Conservation (phyloP, 2,329 filamentous ascomycete species). For the Metarhizium brunneum region DNA sequence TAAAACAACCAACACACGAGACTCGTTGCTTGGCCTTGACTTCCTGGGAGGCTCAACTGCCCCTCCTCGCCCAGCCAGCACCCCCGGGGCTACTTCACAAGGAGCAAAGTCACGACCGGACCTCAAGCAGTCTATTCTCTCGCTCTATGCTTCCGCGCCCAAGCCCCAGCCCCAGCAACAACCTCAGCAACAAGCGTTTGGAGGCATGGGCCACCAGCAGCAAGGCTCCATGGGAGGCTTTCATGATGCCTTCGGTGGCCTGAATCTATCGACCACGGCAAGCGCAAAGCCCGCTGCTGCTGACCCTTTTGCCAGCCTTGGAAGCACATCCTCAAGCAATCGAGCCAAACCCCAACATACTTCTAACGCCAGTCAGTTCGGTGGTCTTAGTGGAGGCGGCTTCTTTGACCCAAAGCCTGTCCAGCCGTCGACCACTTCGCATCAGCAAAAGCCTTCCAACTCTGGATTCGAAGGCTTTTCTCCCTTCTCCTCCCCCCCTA, state of each 20-base stretch:
- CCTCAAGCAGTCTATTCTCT: conserved; percentile 93
- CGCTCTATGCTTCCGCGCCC: conserved; percentile 78
- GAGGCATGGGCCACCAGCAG: conserved; percentile 50
- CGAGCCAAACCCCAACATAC: conserved; percentile 22
- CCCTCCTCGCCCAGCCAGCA: conserved; percentile 75
- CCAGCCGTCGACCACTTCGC: conserved; percentile 40
- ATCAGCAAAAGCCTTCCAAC: conserved; percentile 42
- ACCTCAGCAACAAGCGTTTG: conserved; percentile 42
- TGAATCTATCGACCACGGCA: conserved; percentile 33
- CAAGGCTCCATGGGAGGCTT: conserved; percentile 50
- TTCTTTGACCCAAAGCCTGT: conserved; percentile 75
- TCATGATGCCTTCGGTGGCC: conserved; percentile 60
- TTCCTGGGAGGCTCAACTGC: conserved; percentile 73
- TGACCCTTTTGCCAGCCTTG: conserved; percentile 55
- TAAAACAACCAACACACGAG: conserved; percentile 63
- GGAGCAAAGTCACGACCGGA: conserved; percentile 73
- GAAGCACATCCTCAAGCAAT: conserved; percentile 24
- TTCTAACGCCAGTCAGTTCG: conserved; percentile 34
- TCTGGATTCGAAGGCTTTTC: conserved; percentile 61
- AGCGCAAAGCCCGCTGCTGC: conserved; percentile 31
- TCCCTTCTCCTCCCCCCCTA: conserved; percentile 41
- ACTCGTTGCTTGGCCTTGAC: conserved; percentile 85
- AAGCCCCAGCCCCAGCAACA: conserved; percentile 55
- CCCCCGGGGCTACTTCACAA: conserved; percentile 52
- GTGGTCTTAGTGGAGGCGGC: conserved; percentile 58